Evolutionary conservation across 1,284 basidiomycete genomes (phyloP).

Genomic region (Sphaerobolus stellatus): DNA sequence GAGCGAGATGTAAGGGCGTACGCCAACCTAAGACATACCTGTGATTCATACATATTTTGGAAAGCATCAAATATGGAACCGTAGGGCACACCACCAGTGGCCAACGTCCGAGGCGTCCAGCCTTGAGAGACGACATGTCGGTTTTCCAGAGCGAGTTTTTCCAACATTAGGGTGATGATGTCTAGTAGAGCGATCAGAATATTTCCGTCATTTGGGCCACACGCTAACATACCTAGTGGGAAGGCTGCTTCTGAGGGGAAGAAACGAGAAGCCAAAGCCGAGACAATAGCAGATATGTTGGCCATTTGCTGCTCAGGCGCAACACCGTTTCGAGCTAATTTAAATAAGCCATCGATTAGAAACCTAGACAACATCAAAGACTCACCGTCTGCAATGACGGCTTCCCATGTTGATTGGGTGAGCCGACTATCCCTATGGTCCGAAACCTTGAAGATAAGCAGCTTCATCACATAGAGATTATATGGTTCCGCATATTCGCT

Average conservation of each 20-base stretch:
- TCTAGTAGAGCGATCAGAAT: conserved; percentile 41
- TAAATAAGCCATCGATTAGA: not conserved
- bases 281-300: conserved; percentile 64
- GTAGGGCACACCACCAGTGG: conserved; percentile 75
- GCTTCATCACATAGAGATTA: conserved; percentile 79
- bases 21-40: conserved; percentile 49
- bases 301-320: conserved; percentile 39
- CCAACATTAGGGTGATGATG: conserved; percentile 64
- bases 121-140: conserved; percentile 61
- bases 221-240: conserved; percentile 63
- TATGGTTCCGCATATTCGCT: conserved; percentile 87
- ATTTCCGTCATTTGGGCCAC: not conserved
- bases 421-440: conserved; percentile 86
- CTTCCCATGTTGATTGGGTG: conserved; percentile 85
- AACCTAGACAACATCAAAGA: conserved; percentile 11
- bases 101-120: conserved; percentile 78
- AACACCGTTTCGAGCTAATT: conserved; percentile 4
- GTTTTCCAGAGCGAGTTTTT: conserved; percentile 66
- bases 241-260: conserved; percentile 91
- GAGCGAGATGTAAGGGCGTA: not conserved
- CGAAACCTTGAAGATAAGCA: conserved; percentile 91
- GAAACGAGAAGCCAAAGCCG: conserved; percentile 78
- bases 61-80: conserved; percentile 81
- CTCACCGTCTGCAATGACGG: conserved; percentile 78
- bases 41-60: conserved; percentile 85